phyloP scores from a whole-genome alignment of 1,139 yeast species.

The Kodamaea alishanica region DNA sequence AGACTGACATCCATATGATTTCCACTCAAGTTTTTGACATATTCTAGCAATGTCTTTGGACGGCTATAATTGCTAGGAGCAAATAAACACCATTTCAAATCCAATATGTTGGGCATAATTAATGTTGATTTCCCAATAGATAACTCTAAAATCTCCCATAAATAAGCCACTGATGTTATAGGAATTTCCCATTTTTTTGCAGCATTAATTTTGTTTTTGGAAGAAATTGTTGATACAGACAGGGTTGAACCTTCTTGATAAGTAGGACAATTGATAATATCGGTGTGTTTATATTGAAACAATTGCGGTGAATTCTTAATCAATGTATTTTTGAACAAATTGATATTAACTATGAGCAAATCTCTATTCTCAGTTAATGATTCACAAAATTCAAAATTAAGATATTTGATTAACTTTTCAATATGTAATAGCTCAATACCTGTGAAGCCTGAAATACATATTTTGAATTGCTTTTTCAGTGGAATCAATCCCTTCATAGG shows the following conservation, averaged over 20 bases:
- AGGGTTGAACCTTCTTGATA: constrained; percentile 24
- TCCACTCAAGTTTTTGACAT: constrained; percentile 20
- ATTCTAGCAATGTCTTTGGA: constrained; percentile 33
- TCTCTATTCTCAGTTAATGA: constrained; percentile 57
- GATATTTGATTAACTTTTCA: constrained; percentile 53
- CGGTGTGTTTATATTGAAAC: constrained; percentile 34
- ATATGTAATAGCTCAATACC: constrained; percentile 81
- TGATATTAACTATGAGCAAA: constrained; percentile 59
- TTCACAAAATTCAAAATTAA: constrained; percentile 50
- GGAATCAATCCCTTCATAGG: constrained; percentile 47
- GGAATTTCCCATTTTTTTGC: constrained; percentile 57
- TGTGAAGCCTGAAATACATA: constrained; percentile 75
- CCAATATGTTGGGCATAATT: constrained; percentile 33
- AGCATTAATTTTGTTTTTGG: constrained; percentile 52
- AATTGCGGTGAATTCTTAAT: constrained; percentile 37
- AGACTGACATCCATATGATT: constrained; percentile 4
- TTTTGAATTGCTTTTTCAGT: constrained; percentile 36
- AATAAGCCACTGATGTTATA: constrained; percentile 49
- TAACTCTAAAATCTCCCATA: constrained; percentile 44
- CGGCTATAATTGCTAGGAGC: constrained; percentile 33
- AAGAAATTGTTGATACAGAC: constrained; percentile 39
- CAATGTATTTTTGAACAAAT: constrained; percentile 39
- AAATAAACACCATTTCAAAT: constrained; percentile 51
- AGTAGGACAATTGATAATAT: constrained; percentile 34
- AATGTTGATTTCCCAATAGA: constrained; percentile 18